Conservation (phyloP, 768 basidiomycete genomes). For the Boletus fagicola region DNA sequence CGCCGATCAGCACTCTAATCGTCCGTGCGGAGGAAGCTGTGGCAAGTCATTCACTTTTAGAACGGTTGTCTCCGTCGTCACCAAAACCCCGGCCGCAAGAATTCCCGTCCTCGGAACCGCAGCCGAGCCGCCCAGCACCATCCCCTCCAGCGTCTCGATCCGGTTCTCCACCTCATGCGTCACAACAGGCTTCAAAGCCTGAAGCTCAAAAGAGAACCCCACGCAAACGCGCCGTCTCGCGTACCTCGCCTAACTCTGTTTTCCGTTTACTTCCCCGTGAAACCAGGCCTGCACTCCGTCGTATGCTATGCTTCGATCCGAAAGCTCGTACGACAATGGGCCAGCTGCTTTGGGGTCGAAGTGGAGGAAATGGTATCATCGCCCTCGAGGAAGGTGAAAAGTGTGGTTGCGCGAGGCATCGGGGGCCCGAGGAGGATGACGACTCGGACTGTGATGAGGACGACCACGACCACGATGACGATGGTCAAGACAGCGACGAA, state of each 20-base stretch:
- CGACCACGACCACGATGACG: conserved; percentile 34
- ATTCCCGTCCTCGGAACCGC: conserved; percentile 17
- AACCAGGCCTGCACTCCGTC: conserved; percentile 80
- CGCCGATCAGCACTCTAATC: not conserved
- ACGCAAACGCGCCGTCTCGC: conserved; percentile 25
- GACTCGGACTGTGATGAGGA: conserved; percentile 43
- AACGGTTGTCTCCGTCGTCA: conserved; percentile 7
- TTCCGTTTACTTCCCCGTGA: conserved; percentile 95
- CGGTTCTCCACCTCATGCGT: not conserved
- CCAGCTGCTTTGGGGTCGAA: conserved; percentile 80
- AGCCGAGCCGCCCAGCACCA: conserved; percentile 27
- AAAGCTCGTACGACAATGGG: conserved; percentile 87
- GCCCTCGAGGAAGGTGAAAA: conserved; percentile 33
- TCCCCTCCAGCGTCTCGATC: conserved; percentile 21
- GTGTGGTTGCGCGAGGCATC: conserved; percentile 65
- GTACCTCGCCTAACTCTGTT: conserved; percentile 68
- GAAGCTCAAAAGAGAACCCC: conserved; percentile 40
- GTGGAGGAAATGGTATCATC: conserved; percentile 71
- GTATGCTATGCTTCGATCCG: conserved; percentile 94
- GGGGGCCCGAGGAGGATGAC: conserved; percentile 19
- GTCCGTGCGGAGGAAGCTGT: not conserved
- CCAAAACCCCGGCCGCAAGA: conserved; percentile 6
- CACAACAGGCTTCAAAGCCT: conserved; percentile 36
- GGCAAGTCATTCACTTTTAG: conserved; percentile 1
- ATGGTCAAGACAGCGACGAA: conserved; percentile 15